Conservation (phyloP, 2,329 filamentous ascomycete genomes). For the Canariomyces notabilis region DNA sequence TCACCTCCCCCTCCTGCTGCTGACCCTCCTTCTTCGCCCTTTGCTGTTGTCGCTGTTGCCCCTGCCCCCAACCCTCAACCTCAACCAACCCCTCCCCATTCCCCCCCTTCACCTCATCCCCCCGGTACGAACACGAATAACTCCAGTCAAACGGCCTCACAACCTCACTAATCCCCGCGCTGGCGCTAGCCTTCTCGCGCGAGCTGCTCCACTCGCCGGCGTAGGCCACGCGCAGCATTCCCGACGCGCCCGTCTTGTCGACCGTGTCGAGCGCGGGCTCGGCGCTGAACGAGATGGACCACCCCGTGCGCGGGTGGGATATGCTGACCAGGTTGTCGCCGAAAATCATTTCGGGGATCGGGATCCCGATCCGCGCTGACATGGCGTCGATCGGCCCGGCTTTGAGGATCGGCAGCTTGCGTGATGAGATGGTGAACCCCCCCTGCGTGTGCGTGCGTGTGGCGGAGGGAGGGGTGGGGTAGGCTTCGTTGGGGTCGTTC, state of each 20-base stretch:
- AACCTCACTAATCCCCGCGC: conserved; percentile 84
- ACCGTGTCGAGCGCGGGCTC: conserved; percentile 84
- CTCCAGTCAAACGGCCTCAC: conserved; percentile 98
- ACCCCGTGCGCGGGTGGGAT: conserved; percentile 67
- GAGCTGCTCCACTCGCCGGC: conserved; percentile 74
- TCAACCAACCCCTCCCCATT: background rate
- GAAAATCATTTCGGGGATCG: conserved; percentile 98
- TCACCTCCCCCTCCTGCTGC: background rate
- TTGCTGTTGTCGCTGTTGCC: conserved; percentile 39
- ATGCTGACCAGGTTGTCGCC: conserved; percentile 85
- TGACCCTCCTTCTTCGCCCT: background rate
- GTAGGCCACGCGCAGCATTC: conserved; percentile 91
- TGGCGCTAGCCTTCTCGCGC: conserved; percentile 70
- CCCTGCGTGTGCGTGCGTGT: conserved; percentile 55
- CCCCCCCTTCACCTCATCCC: conserved; percentile 32
- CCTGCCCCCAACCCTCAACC: background rate
- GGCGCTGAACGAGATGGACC: conserved; percentile 76
- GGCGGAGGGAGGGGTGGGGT: conserved; percentile 45
- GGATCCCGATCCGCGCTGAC: conserved; percentile 71
- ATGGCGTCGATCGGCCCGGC: conserved; percentile 84
- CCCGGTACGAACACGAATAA: conserved; percentile 83
- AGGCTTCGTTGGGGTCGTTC: conserved; percentile 26
- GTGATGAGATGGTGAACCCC: conserved; percentile 70
- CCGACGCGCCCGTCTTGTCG: conserved; percentile 77
- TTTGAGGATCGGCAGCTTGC: conserved; percentile 93